Evolutionary conservation across 2,329 filamentous ascomycete genomes (phyloP).

Genomic region (Aspergillus caelatus): DNA sequence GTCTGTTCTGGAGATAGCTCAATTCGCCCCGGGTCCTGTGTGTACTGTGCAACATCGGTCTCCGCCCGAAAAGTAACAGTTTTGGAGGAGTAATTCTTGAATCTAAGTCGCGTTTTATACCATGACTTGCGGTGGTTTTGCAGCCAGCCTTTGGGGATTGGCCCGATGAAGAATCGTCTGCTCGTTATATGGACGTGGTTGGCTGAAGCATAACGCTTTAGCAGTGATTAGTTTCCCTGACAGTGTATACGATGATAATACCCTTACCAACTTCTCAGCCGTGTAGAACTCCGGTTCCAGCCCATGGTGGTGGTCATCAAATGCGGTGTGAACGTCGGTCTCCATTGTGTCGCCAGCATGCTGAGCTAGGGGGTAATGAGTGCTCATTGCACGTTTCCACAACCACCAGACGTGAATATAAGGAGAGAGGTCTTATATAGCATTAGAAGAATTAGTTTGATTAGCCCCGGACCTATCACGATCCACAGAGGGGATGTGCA

Average conservation of each 20-base stretch:
- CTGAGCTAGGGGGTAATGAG: conserved; percentile 21
- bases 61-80: conserved; percentile 57
- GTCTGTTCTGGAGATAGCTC: conserved; percentile 18
- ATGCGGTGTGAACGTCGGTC: conserved; percentile 15
- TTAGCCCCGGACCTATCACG: background rate
- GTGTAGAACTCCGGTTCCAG: conserved; percentile 57
- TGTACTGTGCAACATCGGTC: conserved; percentile 46
- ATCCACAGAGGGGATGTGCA: conserved; percentile 3
- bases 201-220: conserved; percentile 61
- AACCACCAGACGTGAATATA: background rate
- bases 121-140: conserved; percentile 65
- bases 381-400: conserved; percentile 30
- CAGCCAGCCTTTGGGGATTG: conserved; percentile 67
- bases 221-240: conserved; percentile 2
- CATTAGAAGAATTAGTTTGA: background rate
- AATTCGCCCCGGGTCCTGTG: conserved; percentile 28
- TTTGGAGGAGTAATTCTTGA: conserved; percentile 51
- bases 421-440: conserved; percentile 7
- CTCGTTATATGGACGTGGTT: conserved; percentile 65
- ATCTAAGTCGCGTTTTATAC: conserved; percentile 54
- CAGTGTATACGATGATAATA: background rate
- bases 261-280: conserved; percentile 55
- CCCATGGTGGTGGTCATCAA: conserved; percentile 33
- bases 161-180: conserved; percentile 66
- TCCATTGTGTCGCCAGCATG: conserved; percentile 25